Base-by-base conservation (phyloP, 179 eudicot genomes). In the Beta lomatogona region DNA sequence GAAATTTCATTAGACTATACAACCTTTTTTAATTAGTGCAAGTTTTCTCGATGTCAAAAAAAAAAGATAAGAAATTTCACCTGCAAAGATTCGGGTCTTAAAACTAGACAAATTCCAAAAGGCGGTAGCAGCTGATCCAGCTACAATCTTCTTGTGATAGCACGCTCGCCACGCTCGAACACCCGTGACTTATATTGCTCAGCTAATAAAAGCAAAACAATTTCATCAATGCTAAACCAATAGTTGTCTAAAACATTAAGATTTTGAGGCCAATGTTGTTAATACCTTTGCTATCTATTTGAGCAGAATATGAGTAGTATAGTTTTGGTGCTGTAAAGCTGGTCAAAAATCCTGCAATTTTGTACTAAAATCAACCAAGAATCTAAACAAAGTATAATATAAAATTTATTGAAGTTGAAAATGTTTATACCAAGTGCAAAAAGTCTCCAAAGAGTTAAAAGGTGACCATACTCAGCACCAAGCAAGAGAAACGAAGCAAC, bases 391-490 rank as follows among this genome's bases (percentile, higher is more conserved):
- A n/a, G 5, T 50, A 55, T 5, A 52, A 12, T 73, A 50, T 58
- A 46, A 25, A 25, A 25, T 25, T 25, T 12, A 9, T 54, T 25
- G 28, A 18, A 44, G 52, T 15, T 9, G 48, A 60, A 71, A 25
- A 73, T 54, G 73, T 28, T 75, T 86, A 78, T 85, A 96, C 99
- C 94, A 54, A 94, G 88, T 76, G 97, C 92, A 75, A 87, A 96
- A 57, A 96, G 89, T 80, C 99, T 89, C 91, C 92, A 73, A 0
- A 92, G 75, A 58, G 99, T 96, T 53, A 96, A 75, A 25, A 94
- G 81, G 84, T 96, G 98, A 70, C 99, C 98, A 87, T 94, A 96
- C 75, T 90, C 94, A 9, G 96, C 89, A 80, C 98, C 97, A 52
- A 92, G 25, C 73, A 94, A 83, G 16, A 96, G 84, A 71, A 91